Conservation (phyloP, 352 stramenopile species). For the Pythium brachiatum region DNA sequence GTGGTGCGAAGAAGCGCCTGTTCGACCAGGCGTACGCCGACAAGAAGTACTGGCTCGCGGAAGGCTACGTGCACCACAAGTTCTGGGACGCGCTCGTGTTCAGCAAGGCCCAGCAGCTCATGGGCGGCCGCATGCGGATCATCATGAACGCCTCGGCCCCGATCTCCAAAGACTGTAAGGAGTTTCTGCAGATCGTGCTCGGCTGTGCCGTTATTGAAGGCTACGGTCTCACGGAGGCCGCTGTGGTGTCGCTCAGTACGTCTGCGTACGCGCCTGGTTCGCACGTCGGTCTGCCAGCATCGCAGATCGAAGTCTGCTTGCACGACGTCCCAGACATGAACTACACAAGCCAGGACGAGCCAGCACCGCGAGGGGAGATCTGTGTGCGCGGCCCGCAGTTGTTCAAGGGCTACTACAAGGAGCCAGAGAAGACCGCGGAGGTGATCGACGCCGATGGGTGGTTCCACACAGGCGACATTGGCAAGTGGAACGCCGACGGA, state of each 20-base stretch:
- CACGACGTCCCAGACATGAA: slow-evolving; percentile 95
- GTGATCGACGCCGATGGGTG: slow-evolving; percentile 88
- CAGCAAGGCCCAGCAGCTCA: slow-evolving; percentile 69
- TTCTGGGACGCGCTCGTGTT: slow-evolving; percentile 95
- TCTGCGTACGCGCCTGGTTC: slow-evolving; percentile 48
- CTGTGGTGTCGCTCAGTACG: slow-evolving; percentile 67
- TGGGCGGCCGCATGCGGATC: slow-evolving; percentile 87
- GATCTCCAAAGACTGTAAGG: slow-evolving; percentile 88
- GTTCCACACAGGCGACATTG: no score
- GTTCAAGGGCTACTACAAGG: slow-evolving; percentile 92
- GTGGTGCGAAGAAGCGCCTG: slow-evolving; percentile 40
- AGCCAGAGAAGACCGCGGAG: slow-evolving; percentile 85
- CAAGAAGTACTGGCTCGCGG: slow-evolving; percentile 35
- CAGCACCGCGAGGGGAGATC: slow-evolving; percentile 42
- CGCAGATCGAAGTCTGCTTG: slow-evolving; percentile 86
- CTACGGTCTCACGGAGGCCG: slow-evolving; percentile 94
- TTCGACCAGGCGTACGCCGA: slow-evolving; percentile 39
- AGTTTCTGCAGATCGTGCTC: slow-evolving; percentile 91
- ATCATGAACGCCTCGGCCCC: slow-evolving; percentile 93
- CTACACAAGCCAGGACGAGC: slow-evolving; percentile 78
- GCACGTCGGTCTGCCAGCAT: slow-evolving; percentile 88
- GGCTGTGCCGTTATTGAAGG: slow-evolving; percentile 88
- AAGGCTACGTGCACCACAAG: slow-evolving; percentile 39
- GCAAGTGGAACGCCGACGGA: no score
- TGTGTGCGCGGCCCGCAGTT: slow-evolving; percentile 68